Conservation (phyloP, 2,329 filamentous ascomycete species). For the Epicoccum sorghinum region DNA sequence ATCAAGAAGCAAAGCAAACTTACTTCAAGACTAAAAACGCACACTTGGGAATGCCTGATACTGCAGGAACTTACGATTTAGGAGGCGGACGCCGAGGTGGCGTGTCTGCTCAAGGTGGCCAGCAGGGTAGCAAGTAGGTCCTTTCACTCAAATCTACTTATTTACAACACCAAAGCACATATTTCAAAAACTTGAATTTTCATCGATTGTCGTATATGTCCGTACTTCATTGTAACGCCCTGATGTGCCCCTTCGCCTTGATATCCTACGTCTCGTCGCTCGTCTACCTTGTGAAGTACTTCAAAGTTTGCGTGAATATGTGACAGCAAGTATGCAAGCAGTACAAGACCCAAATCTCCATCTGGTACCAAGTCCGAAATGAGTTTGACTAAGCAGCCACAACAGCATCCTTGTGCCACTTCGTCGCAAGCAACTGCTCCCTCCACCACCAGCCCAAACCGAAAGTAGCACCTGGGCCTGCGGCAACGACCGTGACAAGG, state of each 20-base stretch:
- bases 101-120: slow-evolving; percentile 6
- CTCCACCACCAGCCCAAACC: slow-evolving; percentile 23
- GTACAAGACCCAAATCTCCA: too few species aligned
- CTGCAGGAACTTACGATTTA: slow-evolving; percentile 10
- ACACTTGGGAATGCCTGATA: not conserved
- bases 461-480: slow-evolving; percentile 15
- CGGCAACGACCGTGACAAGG: slow-evolving; percentile 1
- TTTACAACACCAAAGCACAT: not conserved
- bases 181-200: too few species aligned
- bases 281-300: too few species aligned
- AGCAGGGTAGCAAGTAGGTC: not conserved
- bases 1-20: too few species aligned
- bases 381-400: slow-evolving; percentile 13
- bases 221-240: too few species aligned
- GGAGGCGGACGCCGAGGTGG: slow-evolving; percentile 17
- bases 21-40: too few species aligned
- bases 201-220: too few species aligned
- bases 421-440: slow-evolving; percentile 17
- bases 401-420: slow-evolving; percentile 21
- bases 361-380: too few species aligned
- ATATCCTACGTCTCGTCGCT: too few species aligned
- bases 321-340: too few species aligned
- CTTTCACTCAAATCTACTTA: not conserved
- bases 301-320: too few species aligned
- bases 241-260: too few species aligned